A percentile compares a stretch with the other conserved stretches of the same genome.
phyloP scores from a whole-genome alignment of 2,329 filamentous ascomycete species.

The Aspergillus floridensis region DNA sequence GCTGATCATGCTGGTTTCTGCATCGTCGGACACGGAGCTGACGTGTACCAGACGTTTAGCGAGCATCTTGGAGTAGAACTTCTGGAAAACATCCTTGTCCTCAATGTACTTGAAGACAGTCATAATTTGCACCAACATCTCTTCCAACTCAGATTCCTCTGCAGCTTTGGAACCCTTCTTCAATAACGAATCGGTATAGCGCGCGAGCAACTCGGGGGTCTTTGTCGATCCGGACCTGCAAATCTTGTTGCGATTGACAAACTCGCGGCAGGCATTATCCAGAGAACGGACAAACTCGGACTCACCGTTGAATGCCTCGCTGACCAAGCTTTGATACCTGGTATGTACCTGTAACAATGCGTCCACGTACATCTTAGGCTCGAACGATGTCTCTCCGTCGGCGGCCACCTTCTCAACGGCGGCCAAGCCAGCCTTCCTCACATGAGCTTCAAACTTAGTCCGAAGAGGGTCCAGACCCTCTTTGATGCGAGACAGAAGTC shows the following conservation, averaged over 20 bases:
- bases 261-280: slow-evolving; percentile 95
- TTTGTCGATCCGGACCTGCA: slow-evolving; percentile 92
- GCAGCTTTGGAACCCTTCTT: slow-evolving; percentile 88
- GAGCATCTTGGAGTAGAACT: slow-evolving; percentile 97
- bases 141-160: slow-evolving; percentile 91
- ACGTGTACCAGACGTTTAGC: slow-evolving; percentile 92
- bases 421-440: slow-evolving; percentile 80
- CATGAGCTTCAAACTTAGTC: slow-evolving; percentile 84
- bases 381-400: slow-evolving; percentile 76
- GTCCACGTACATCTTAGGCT: slow-evolving; percentile 96
- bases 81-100: slow-evolving; percentile 99
- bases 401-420: slow-evolving; percentile 89
- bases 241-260: slow-evolving; percentile 95
- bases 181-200: slow-evolving; percentile 88
- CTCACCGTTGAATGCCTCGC: slow-evolving; percentile 89
- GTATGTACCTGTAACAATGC: slow-evolving; percentile 91
- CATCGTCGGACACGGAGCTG: slow-evolving; percentile 93
- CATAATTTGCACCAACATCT: slow-evolving; percentile 89
- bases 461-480: slow-evolving; percentile 89
- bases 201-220: slow-evolving; percentile 90
- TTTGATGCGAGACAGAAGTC: slow-evolving; percentile 79
- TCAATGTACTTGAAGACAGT: slow-evolving; percentile 99
- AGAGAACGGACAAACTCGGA: slow-evolving; percentile 94
- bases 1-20: slow-evolving; percentile 98
- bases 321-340: slow-evolving; percentile 87